phyloP scores from a whole-genome alignment of 1,284 basidiomycete species.

The Trametes pubescens region DNA sequence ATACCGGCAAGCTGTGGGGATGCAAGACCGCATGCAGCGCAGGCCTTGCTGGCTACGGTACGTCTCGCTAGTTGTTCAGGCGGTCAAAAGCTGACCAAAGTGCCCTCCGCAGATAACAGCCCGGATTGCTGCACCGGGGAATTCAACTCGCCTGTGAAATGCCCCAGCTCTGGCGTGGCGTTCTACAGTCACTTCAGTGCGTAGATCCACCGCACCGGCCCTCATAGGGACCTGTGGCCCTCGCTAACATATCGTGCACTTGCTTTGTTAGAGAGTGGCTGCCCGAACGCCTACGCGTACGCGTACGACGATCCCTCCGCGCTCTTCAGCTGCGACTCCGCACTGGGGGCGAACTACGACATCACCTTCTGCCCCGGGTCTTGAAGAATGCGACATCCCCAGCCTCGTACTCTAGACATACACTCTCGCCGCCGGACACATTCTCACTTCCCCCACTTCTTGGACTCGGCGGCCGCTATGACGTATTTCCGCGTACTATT shows the following conservation, averaged over 20 bases:
- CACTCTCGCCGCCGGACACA: neutral
- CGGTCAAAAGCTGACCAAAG: neutral
- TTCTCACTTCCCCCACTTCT: neutral
- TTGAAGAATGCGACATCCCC: neutral
- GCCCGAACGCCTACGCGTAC: constrained; percentile 57
- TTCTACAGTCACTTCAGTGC: constrained; percentile 56
- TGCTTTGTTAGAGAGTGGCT: constrained; percentile 46
- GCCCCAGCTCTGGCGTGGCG: constrained; percentile 49
- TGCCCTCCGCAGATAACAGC: constrained; percentile 38
- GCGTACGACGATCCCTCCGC: constrained; percentile 60
- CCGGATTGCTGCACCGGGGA: constrained; percentile 54
- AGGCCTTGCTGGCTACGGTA: constrained; percentile 46
- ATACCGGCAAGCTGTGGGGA: constrained; percentile 49
- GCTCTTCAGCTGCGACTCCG: constrained; percentile 52
- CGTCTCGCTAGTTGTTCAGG: neutral
- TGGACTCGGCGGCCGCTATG: neutral
- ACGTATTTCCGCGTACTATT: neutral
- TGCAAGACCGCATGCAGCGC: constrained; percentile 54
- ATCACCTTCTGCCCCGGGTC: constrained; percentile 55
- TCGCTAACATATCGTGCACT: neutral
- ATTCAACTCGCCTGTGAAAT: constrained; percentile 50
- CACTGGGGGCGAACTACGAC: constrained; percentile 51
- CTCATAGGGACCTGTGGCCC: neutral
- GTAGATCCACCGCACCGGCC: constrained; percentile 22
- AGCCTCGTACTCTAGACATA: too few relatives aligned